Base-by-base conservation (phyloP, 148 eudicot species). In the Amaranthus hypochondriacus region DNA sequence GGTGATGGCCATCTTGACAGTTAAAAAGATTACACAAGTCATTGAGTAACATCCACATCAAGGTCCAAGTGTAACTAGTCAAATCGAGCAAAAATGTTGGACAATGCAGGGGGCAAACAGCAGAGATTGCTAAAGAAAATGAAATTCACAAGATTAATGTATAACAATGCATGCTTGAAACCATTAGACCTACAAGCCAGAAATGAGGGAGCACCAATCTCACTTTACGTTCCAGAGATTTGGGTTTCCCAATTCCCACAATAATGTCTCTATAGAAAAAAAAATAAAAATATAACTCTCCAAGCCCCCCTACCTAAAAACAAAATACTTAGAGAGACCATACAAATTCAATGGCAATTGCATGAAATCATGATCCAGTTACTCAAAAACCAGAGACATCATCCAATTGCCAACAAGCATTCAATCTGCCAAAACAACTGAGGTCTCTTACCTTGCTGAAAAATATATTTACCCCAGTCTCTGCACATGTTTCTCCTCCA, bases 401-500 rank as follows among this genome's bases (percentile, higher is more conserved):
- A 39, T 12, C 43, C 12, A 18, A 54, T 0, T 47, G 7, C 7
- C 18, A 59, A 1, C 10, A 58, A 44, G 52, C 56, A 53, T 18
- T 39, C 46, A 14, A 47, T 11, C 63, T 47, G 53, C 54, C 49
- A 12, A 69, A 12, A 14, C 46, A 42, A 76, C 43, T 61, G 52
- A 21, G 54, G 69, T 70, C 51, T 54, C 49, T 4, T 85, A 96
- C 99, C 99, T 96, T 96, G 67, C 86, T 79, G 77, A 96, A 89
- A 82, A 92, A 88, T 57, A 92, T 83, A 77, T 79, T 92, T 71
- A 96, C 85, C 73, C 94, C 92, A 56, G 94, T 88, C 85, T 96
- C 99, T 59, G 99, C 99, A 81, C 97, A 96, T 43, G 96, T 92
- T 88, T 90, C 99, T 63, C 97, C 99, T 86, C 91, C 97, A 78